Base-by-base conservation (phyloP, 2,329 filamentous ascomycete genomes). In the Mycocentrospora acerina region DNA sequence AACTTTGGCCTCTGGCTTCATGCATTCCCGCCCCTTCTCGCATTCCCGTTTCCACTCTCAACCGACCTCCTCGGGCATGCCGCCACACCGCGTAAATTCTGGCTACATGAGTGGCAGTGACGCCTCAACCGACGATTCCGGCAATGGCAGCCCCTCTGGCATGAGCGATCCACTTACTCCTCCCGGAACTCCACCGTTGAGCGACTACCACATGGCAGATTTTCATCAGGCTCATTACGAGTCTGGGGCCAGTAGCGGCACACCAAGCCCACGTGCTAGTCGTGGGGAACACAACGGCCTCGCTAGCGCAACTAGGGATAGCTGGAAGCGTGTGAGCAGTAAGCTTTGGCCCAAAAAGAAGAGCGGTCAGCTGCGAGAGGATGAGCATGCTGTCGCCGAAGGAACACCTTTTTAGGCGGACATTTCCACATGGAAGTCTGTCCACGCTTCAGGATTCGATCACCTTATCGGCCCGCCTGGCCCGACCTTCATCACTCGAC, bases 111-210 rank as follows among this genome's bases (percentile, higher is more conserved):
- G 62, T 40, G 62, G 62, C 12, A 64, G 47, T 59, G 71, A 46
- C 56, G 66, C 32, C 71, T 80, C 46, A 65, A 75, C 32, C 74
- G 85, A 88, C 52, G 85, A 88, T 60, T 85, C 78, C 42, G 78
- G 77, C 39, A 79, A 77, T 75, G 41, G 59, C 16, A 71, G 37
- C 44, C 69, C 71, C 2, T 70, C 35, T 72, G 80, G 24, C 65
- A 75, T 32, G 17, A 70, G 74, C 43, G 83, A 85, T 57, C 84
- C 77, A 3, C 83, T 88, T 73, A 90, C 86, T 3, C 86, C 86
- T 1, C 86, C 86, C 2, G 87, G 86, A 6, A 90, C 86, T 4
- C 86, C 86, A 0, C 86, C 86, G 1, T 87, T 86, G 24, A 64
- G 51, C 46, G 61, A 66, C 31, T 64, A 63, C 25, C 85, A 85